Evolutionary conservation across 768 basidiomycete genomes (phyloP), one percentile per base, ranked within the genome.

Genomic region (Polyporus arcularius): DNA sequence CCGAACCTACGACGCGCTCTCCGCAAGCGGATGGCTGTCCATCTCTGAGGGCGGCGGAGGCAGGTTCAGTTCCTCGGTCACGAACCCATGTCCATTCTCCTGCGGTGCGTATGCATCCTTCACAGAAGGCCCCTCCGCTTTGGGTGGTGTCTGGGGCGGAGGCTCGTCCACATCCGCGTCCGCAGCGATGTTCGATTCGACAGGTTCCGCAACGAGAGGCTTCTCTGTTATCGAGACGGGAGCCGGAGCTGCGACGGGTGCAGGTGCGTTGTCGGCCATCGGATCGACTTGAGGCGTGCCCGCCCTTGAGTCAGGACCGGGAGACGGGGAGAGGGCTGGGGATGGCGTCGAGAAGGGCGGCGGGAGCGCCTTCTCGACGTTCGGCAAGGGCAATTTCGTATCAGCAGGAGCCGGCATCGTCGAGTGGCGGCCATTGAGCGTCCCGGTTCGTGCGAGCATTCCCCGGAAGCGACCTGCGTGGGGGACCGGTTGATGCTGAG

Each of bases 331-430:
- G 30, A 53, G 14, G 3, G 18, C 38, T 11, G 47, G 42, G 15
- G 55, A 31, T 21, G 67, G 61, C 31, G 65, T 48, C 9, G 64
- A 58, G 45, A 55, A 67, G 16, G 64, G 62, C 18, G 68, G 46
- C 9, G 69, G 66, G 28, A 72, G 57, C 8, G 69, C 40, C 59
- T 68, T 68, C 53, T 71, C 72, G 28, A 67, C 52, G 48, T 68
- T 67, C 60, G 71, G 65, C 40, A 72, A n/a, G 1, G 65, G 60
- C 8, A 60, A 15, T 30, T 31, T 42, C 2, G 39, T 18, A 4
- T 35, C 11, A 32, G 52, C 18, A 18, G 64, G 53, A 14, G 57
- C 31, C 3, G 65, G 54, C 14, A 63, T 40, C 28, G 64, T 47
- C 4, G 57, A 31, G 11, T 59, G 55, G 15, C 57, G 65, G 12